phyloP scores from a whole-genome alignment of 495 filamentous ascomycete species.

The Elasticomyces elasticus region DNA sequence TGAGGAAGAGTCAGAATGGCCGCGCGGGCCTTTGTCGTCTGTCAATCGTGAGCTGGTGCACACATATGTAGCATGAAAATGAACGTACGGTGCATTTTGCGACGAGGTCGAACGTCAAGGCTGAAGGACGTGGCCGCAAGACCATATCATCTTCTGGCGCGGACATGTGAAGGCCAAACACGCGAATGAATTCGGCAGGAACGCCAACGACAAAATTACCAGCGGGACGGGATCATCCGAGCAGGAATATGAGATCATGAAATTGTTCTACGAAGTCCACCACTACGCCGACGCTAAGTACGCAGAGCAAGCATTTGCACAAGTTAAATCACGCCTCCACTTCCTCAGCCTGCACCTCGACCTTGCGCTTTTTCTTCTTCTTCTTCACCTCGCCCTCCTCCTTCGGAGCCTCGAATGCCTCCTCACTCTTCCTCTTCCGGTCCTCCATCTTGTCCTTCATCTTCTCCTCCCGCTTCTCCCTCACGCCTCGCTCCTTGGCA shows the following conservation, averaged over 20 bases:
- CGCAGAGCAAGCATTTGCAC: background rate
- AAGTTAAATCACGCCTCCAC: background rate
- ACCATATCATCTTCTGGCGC: conserved; percentile 10
- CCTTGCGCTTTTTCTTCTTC: conserved; percentile 49
- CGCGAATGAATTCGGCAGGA: background rate
- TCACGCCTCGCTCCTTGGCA: conserved; percentile 71
- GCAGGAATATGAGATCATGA: background rate
- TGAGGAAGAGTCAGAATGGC: conserved; percentile 82
- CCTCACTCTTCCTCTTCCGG: conserved; percentile 74
- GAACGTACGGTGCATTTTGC: conserved; percentile 24
- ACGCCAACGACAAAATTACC: background rate
- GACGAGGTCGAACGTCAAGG: conserved; percentile 22
- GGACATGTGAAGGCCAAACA: background rate
- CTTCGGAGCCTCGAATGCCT: conserved; percentile 75
- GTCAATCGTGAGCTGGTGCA: conserved; percentile 11
- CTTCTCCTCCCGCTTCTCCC: conserved; percentile 68
- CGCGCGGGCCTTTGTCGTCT: conserved; percentile 95
- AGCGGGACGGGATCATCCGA: background rate
- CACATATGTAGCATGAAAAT: background rate
- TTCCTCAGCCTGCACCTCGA: conserved; percentile 25
- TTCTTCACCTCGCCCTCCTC: conserved; percentile 49
- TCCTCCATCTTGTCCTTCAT: conserved; percentile 77
- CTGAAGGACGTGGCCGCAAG: conserved; percentile 8
- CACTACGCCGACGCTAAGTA: background rate
- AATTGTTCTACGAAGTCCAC: background rate